Base-by-base conservation (phyloP, 371 early-diverging fungal genomes). In the Fennellomyces sp. region DNA sequence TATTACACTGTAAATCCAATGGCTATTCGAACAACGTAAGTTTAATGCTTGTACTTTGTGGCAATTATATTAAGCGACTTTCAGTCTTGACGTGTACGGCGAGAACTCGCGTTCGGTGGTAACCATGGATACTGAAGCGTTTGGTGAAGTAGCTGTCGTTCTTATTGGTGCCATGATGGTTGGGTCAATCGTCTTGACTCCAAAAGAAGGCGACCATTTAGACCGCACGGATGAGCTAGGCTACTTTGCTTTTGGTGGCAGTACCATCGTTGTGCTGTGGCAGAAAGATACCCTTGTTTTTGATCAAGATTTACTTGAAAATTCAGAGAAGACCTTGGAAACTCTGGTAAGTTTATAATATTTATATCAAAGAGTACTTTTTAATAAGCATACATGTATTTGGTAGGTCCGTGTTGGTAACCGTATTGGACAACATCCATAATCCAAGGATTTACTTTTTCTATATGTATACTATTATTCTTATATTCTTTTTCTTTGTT, bases 161-260 rank as follows among this genome's bases (percentile, higher is more conserved):
- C 70, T 82, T 52, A 84, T 95, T 52, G 96, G 96, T 11, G 93
- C 94, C 8, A 91, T 94, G 92, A 87, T 95, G 90, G 93, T 91
- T 5, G 94, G 96, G 0, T 91, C 91, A n/a, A 90, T 94, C 49
- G 71, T 87, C 10, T 56, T 89, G 53, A 92, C 91, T 4, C 81
- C 82, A 2, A 56, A 72, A 28, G 76, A 72, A 5, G 88, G 86
- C 2, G 71, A 72, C 15, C 54, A 69, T 10, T 82, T 91, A 5
- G 69, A 75, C 30, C 70, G 91, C 50, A 79, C 87, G 61, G 93
- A 95, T 58, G 95, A 95, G 60, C 80, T 88, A 45, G 94, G 96
- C 19, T 94, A 90, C 62, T 90, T 91, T 73, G 85, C 86, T 1
- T 91, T 91, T 79, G 89, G 89, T 36, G 95, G 95, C 1, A 88